Base-by-base conservation (phyloP, 1,139 yeast genomes). In the Geotrichum australiense region DNA sequence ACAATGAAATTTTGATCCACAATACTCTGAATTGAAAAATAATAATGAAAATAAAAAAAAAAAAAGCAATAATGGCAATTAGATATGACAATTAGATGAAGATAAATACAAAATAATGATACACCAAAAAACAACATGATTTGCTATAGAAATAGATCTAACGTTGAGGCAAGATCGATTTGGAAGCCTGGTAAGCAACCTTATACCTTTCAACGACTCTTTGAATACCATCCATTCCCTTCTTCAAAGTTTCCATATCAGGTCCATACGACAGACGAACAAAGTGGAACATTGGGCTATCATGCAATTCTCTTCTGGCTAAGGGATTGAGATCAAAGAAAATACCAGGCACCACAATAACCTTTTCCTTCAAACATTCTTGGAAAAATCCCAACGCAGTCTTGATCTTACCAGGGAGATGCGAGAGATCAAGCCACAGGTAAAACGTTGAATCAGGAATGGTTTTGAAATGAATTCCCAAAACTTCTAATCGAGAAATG, bases 161-260 rank as follows among this genome's bases (percentile, higher is more conserved):
- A 41, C 47, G 47, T 5, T 37, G 38, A n/a, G 47, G 47, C 15
- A 44, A 32, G 30, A 44, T 40, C 6, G 41, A 40, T 14, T 37
- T 20, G 23, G 44, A 34, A 27, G 44, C 47, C n/a, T 40, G 44
- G 21, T 37, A 44, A 7, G 47, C 40, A 3, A 36, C 31, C 30
- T 41, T 39, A 36, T 37, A 39, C 45, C 75, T 65, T 25, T 63
- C 56, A 47, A 77, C 67, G 23, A 78, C 75, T n/a, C 71, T 59
- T 54, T 76, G 80, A 42, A 78, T 76, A 11, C 80, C 80, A 53
- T 77, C 81, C 81, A 78, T 73, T n/a, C 83, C 83, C 52, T 64
- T 63, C 41, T 65, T 75, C 53, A 77, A 64, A 35, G 70, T 70
- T 28, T 66, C 69, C 50, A 76, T 51, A 48, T 76, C 81, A 3